Conservation (phyloP, 1,139 yeast genomes). For the Kluyveromyces sp. region DNA sequence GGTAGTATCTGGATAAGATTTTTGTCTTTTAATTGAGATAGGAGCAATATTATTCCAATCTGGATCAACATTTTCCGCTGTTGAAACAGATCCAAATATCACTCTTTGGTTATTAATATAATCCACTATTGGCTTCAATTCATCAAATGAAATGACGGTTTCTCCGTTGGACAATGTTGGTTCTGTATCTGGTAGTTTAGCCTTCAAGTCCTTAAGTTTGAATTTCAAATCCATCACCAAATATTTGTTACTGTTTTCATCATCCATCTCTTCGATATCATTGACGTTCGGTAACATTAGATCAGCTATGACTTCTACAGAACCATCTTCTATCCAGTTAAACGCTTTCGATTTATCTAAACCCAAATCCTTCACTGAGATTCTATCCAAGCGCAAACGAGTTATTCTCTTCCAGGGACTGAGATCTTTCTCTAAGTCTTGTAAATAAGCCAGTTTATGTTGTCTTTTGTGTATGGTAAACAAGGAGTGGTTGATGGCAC, state of each 20-base stretch:
- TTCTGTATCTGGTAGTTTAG: constrained; percentile 43
- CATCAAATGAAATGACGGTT: constrained; percentile 51
- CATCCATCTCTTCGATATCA: constrained; percentile 14
- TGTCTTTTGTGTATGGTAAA: constrained; percentile 65
- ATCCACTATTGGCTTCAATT: constrained; percentile 51
- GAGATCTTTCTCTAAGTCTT: constrained; percentile 32
- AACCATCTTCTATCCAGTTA: constrained; percentile 66
- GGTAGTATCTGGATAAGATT: constrained; percentile 26
- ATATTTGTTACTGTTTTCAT: constrained; percentile 40
- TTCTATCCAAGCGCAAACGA: constrained; percentile 57
- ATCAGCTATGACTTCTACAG: constrained; percentile 63
- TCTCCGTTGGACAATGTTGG: constrained; percentile 48
- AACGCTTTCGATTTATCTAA: constrained; percentile 31
- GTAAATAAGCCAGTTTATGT: constrained; percentile 36
- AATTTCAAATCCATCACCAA: constrained; percentile 59
- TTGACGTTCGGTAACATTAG: constrained; percentile 53
- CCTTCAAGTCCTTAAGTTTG: constrained; percentile 54
- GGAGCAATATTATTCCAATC: constrained; percentile 23
- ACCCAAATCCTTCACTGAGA: constrained; percentile 42
- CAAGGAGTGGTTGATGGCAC: constrained; percentile 64
- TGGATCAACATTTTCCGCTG: constrained; percentile 13
- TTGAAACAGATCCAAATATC: constrained; percentile 21
- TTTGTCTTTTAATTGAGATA: constrained; percentile 27
- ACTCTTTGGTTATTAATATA: constrained; percentile 45
- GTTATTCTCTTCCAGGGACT: constrained; percentile 46